A percentile compares a stretch with the other conserved stretches of the same genome.
Conservation (phyloP, 768 basidiomycete species). For the Serendipita sp. region DNA sequence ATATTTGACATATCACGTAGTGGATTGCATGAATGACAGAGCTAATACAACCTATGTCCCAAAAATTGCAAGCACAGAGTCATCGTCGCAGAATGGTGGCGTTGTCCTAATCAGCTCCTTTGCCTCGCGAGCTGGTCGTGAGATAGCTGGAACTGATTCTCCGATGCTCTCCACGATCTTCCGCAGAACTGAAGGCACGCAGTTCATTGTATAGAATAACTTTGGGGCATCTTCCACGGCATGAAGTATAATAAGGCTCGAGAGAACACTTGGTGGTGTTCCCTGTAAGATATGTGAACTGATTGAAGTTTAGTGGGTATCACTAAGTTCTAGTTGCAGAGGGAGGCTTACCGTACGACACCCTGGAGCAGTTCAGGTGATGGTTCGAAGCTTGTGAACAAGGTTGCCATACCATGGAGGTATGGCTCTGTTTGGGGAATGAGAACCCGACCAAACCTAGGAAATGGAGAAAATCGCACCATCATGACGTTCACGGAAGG, state of each 20-base stretch:
- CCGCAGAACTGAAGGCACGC: slow-evolving; percentile 48
- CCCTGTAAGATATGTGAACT: slow-evolving; percentile 15
- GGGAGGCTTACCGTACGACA: slow-evolving; percentile 38
- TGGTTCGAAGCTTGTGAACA: slow-evolving; percentile 48
- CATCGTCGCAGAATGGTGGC: slow-evolving; percentile 21
- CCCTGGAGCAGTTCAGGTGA: slow-evolving; percentile 43
- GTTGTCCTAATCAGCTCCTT: slow-evolving; percentile 42
- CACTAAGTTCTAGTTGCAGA: neutral
- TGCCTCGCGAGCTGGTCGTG: slow-evolving; percentile 70
- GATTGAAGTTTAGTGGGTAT: slow-evolving; percentile 30
- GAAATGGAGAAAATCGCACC: slow-evolving; percentile 26
- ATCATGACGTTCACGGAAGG: slow-evolving; percentile 56
- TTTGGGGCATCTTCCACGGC: slow-evolving; percentile 27
- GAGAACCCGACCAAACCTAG: slow-evolving; percentile 8
- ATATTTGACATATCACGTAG: no score
- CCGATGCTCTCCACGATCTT: slow-evolving; percentile 56
- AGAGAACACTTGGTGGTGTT: slow-evolving; percentile 19
- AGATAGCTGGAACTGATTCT: slow-evolving; percentile 53
- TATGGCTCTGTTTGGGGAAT: slow-evolving; percentile 40
- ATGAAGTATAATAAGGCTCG: slow-evolving; percentile 37
- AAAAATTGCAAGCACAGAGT: slow-evolving; percentile 16
- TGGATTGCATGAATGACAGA: no score
- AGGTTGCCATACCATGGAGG: slow-evolving; percentile 41
- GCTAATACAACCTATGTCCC: neutral
- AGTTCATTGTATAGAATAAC: slow-evolving; percentile 48